Evolutionary conservation across 371 early-diverging fungal genomes (phyloP), one percentile per base, ranked within the genome.

Genomic region (Saksenaea vasiformis): DNA sequence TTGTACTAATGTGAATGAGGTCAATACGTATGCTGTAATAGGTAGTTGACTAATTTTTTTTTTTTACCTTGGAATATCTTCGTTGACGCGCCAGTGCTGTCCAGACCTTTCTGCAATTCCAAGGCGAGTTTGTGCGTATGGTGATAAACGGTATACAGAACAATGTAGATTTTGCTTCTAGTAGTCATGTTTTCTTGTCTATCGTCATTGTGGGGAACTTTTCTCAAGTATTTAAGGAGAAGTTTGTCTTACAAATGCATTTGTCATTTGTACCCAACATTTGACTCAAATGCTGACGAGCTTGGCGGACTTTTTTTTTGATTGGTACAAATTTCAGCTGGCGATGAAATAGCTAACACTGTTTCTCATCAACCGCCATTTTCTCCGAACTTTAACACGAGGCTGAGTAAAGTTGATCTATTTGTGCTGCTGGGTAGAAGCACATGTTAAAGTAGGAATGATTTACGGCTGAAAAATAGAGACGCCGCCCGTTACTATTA

Each of bases 1-100:
- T 54, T 61, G 61, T 9, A 61, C 61, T 61, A n/a, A 47, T 1
- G 22, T n/a, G 22, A 24, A 22, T 10, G 19, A 47, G 17, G 31
- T 47, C 19, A 47, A n/a, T n/a, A n/a, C n/a, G 51, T 11, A 47
- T 9, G n/a, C 2, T 22, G n/a, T 47, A 3, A 19, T 0, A 22
- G 22, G 22, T 3, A 17, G n/a, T n/a, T n/a, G n/a, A n/a, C n/a
- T n/a, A n/a, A n/a, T n/a, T n/a, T n/a, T n/a, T n/a, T n/a, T n/a
- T n/a, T n/a, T n/a, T n/a, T 47, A 22, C 51, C 51, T 47, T 47
- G 51, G 11, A 47, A 47, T 3, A 47, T 47, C 51, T 47, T 47
- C 22, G 51, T 0, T 0, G 51, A 7, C 22, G 22, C 51, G n/a
- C 51, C 51, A 5, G 51, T 47, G 24, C 51, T 47, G 22, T 17